Evolutionary conservation across 495 filamentous ascomycete species (phyloP), one percentile per base, ranked within the genome.

Genomic region (Aspergillus indologenus): DNA sequence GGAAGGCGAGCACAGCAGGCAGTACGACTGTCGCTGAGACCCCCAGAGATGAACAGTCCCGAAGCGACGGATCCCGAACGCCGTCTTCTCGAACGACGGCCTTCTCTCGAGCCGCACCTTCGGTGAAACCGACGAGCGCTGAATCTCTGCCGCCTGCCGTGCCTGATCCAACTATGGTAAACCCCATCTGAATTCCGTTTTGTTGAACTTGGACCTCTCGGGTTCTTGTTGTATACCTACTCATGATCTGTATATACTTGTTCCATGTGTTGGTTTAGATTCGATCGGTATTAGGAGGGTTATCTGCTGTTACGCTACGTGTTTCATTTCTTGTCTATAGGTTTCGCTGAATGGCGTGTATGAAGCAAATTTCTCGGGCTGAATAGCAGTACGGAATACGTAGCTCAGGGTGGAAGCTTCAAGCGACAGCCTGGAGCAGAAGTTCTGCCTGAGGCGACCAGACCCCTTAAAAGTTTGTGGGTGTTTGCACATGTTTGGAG

Each of bases 161-260:
- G 5, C 72, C 74, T 20, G 60, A 71, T 56, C 71, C 69, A 23
- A 70, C 66, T 21, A 77, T 77, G 69, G 62, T 75, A 65, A 77
- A 77, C 67, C 74, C 74, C 55, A 75, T 77, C 56, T 77, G 54
- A n/a, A 75, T 68, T 58, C 45, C 58, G 31, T 2, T 21, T 51
- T 17, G 18, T 3, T 9, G 7, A 40, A 40, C 12, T 12, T 31
- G 12, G 31, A 46, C 18, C 15, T 19, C 44, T 40, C 42, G 34
- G 34, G 15, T 45, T 31, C 14, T 15, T 58, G 17, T 46, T 60
- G 57, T 53, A 49, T 19, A 55, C n/a, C 9, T 48, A 45, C 45
- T 58, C 47, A 44, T 26, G 50, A 53, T 17, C 12, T 52, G 44
- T 60, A 26, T 48, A 51, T 54, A 49, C 45, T 53, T 53, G 20